Evolutionary conservation across 768 basidiomycete genomes (phyloP).

Genomic region (Suillus luteus): DNA sequence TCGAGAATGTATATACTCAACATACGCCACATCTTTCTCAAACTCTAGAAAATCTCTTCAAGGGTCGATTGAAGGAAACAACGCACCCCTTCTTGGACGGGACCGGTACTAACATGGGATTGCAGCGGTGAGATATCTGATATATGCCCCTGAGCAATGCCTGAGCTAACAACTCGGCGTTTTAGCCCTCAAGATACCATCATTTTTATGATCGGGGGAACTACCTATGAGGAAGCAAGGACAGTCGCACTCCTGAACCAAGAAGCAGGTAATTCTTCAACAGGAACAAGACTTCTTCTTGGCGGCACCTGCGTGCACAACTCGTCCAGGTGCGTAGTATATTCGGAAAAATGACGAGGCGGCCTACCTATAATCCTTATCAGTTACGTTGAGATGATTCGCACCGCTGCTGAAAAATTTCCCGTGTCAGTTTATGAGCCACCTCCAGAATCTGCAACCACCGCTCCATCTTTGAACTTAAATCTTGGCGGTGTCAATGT

Average conservation of each 20-base stretch:
- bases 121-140: slow-evolving; percentile 62
- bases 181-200: slow-evolving; percentile 92
- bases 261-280: slow-evolving; percentile 56
- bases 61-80: slow-evolving; percentile 81
- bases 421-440: slow-evolving; percentile 70
- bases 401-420: slow-evolving; percentile 64
- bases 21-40: slow-evolving; percentile 92
- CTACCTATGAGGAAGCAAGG: slow-evolving; percentile 94
- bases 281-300: slow-evolving; percentile 77
- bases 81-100: slow-evolving; percentile 90
- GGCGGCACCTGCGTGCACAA: slow-evolving; percentile 97
- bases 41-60: slow-evolving; percentile 87
- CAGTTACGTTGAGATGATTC: slow-evolving; percentile 90
- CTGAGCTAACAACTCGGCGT: neutral
- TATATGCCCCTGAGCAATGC: neutral
- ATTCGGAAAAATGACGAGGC: neutral
- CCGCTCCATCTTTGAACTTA: slow-evolving; percentile 81
- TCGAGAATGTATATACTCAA: slow-evolving; percentile 99
- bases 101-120: slow-evolving; percentile 61
- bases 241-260: slow-evolving; percentile 86
- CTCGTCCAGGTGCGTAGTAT: slow-evolving; percentile 71
- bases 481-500: slow-evolving; percentile 93
- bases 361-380: slow-evolving; percentile 15
- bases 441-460: slow-evolving; percentile 72
- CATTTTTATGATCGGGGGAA: slow-evolving; percentile 94